Percentiles rank a stretch among this genome's conserved stretches.
Evolutionary conservation across 106 monocot species (phyloP).

Genomic region (Gastrodia elata): DNA sequence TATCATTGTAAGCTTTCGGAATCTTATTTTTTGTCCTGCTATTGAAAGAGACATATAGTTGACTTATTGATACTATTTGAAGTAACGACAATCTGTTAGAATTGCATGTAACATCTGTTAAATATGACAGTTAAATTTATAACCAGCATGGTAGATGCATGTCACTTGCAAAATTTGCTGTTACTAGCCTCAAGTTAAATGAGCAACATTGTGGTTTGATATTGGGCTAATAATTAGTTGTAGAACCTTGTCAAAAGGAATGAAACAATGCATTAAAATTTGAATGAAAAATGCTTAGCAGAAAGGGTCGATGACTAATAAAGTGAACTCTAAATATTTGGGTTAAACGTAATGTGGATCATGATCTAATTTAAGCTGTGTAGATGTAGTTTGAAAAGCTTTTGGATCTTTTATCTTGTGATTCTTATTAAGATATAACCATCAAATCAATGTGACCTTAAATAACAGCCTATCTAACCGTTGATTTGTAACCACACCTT

Average conservation of each 20-base stretch:
- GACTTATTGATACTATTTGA: background rate
- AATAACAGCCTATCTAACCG: too few relatives aligned
- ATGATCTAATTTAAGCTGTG: too few relatives aligned
- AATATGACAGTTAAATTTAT: background rate
- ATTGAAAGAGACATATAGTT: slow-evolving; percentile 1
- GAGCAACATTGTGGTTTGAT: background rate
- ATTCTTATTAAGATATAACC: too few relatives aligned
- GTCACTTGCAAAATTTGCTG: background rate
- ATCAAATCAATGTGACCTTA: too few relatives aligned
- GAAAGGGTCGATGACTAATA: background rate
- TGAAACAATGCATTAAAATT: background rate
- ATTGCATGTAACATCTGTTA: background rate
- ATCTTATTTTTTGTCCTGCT: background rate
- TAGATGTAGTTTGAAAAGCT: too few relatives aligned
- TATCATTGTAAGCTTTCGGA: background rate
- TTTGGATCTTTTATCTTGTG: too few relatives aligned
- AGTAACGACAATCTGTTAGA: background rate
- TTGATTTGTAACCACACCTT: too few relatives aligned
- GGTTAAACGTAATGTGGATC: too few relatives aligned
- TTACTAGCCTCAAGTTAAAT: background rate
- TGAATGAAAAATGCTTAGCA: background rate
- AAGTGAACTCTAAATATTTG: background rate
- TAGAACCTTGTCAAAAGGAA: background rate
- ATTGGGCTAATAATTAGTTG: background rate
- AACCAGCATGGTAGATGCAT: background rate